Evolutionary conservation across 2,329 filamentous ascomycete species (phyloP), one percentile per base, ranked within the genome.

Genomic region (Blastomyces gilchristii): DNA sequence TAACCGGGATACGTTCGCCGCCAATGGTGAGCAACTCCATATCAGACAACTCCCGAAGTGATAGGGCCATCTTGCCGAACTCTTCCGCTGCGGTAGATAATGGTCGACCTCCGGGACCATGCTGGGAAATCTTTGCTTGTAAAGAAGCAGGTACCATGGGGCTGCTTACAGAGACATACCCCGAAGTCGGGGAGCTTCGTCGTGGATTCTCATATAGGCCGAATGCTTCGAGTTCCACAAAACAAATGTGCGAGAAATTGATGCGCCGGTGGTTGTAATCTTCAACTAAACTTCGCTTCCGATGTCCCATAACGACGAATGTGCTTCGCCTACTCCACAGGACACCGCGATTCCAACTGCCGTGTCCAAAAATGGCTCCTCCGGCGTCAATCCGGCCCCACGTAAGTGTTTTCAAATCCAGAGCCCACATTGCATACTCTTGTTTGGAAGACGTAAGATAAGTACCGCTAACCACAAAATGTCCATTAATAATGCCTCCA

Each of bases 241-340:
- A 89, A 74, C 94, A 97, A 37, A 97, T 86, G 71, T 99, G 95
- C 11, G 89, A 90, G 73, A 97, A 99, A 75, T 99, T 99, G 76
- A 99, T 95, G 34, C 94, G 88, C 12, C 94, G 88, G 71, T 97
- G 94, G 73, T 97, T 97, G 76, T 99, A 99, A 75, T 99, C 94
- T 69, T 99, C 93, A 0, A 97, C 93, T 41, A 99, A 81, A 68
- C 90, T 97, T 66, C 94, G 83, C 75, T 96, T 96, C 47, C 94
- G 85, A 74, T 97, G 95, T 57, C 94, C 94, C 47, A 99, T 81
- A 66, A 99, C 93, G 43, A 97, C 91, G 77, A 97, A 99, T 0
- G 91, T 90, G 72, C 97, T 99, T 66, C 94, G 85, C 53, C 93
- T 85, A 71, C 90, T 89, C 94, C 94, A 99, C 8, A 99, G 76